These are phyloP conservation scores for Choanephora cucurbitarum DNA, from an alignment of 371 early-diverging fungal genomes.

Conservation along the genomic window DNA sequence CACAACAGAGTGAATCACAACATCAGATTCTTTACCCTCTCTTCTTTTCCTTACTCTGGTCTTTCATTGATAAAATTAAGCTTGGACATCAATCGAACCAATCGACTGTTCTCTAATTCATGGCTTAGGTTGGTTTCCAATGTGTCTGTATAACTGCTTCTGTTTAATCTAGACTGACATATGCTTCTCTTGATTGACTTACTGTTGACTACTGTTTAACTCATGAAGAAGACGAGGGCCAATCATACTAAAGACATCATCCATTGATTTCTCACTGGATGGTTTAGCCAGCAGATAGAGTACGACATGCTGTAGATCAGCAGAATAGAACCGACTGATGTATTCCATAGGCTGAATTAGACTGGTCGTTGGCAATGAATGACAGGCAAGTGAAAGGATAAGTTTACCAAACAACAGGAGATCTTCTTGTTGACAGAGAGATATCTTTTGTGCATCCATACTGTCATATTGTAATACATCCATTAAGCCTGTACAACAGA, in stretches of 20 bases:
- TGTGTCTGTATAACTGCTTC: slow-evolving; percentile 68
- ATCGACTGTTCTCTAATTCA: slow-evolving; percentile 89
- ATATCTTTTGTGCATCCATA: slow-evolving; percentile 50
- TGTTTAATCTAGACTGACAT: too few species aligned
- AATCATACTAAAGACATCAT: slow-evolving; percentile 82
- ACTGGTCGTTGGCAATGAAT: slow-evolving; percentile 64
- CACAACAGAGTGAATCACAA: too few species aligned
- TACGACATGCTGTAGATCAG: slow-evolving; percentile 81
- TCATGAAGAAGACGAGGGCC: slow-evolving; percentile 80
- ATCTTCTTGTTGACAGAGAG: slow-evolving; percentile 84
- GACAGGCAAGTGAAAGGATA: slow-evolving; percentile 79
- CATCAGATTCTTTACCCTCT: too few species aligned
- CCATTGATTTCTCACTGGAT: slow-evolving; percentile 71
- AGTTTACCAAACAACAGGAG: slow-evolving; percentile 87
- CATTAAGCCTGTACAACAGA: slow-evolving; percentile 82
- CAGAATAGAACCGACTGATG: slow-evolving; percentile 73
- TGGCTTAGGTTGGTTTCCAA: slow-evolving; percentile 75
- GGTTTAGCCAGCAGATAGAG: slow-evolving; percentile 82
- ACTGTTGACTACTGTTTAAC: slow-evolving; percentile 71
- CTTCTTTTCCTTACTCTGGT: slow-evolving; percentile 69
- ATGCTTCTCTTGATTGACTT: slow-evolving; percentile 15
- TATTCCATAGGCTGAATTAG: slow-evolving; percentile 76
- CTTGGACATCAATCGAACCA: slow-evolving; percentile 82
- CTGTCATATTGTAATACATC: slow-evolving; percentile 82
- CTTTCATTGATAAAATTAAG: slow-evolving; percentile 94